Evolutionary conservation across 1,284 basidiomycete genomes (phyloP), one percentile per base, ranked within the genome.

Genomic region (Kalmanozyma brasiliensis): DNA sequence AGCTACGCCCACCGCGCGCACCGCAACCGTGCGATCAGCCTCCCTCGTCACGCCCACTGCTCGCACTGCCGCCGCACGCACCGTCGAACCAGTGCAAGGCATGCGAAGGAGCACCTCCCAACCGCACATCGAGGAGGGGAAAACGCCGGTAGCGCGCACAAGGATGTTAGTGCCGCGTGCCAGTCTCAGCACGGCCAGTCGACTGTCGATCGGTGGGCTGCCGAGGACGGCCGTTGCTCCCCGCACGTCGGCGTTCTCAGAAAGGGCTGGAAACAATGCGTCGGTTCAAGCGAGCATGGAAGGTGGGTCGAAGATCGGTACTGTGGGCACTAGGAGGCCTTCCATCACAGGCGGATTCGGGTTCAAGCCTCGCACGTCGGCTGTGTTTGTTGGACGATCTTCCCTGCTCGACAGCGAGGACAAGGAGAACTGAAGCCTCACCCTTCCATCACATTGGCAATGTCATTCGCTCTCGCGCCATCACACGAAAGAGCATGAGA

Each of bases 21-120:
- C 51, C 32, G 26, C 47, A 7, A 37, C 49, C 5, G 11, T 49
- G 11, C 55, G 62, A 11, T 65, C 62, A 2, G 43, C 62, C 13
- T 59, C 62, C 6, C 49, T 65, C 17, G 55, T 49, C 16, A 49
- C 52, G 8, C 60, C 62, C 11, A 49, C 62, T 3, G 20, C 49
- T 8, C 49, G 49, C 7, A 29, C 51, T 5, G 47, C 52, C n/a
- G 47, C 60, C 16, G 14, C 24, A 3, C 51, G 48, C 29, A 34
- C 32, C 9, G 44, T 38, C 41, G 49, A 60, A 2, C 52, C 58
- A 2, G 17, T 33, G 8, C 19, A n/a, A 7, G 58, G 49, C 0
- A 61, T 67, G 58, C 52, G 48, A 23, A 67, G 61, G 33, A 67
- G 64, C 49, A 57, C 53, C 22, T 67, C 64, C 14, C 64, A 67